Evolutionary conservation across 176 grass and related monocot genomes (phyloP).

Genomic region (Chloris gayana): DNA sequence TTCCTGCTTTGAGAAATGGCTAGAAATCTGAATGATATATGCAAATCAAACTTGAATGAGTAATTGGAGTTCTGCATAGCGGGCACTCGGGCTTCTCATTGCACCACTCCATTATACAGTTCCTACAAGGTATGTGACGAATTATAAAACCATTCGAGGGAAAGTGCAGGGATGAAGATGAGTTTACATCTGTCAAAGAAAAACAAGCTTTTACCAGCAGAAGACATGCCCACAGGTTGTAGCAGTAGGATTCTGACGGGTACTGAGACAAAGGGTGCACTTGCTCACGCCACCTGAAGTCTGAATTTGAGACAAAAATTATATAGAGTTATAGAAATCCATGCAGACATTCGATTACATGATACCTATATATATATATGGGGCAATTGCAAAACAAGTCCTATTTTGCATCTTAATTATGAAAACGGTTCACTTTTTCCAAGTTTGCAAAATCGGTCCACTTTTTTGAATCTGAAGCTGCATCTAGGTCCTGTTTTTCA

Average conservation of each 20-base stretch:
- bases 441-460: no score
- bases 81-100: conserved; percentile 98
- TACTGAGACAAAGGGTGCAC: conserved; percentile 93
- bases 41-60: conserved; percentile 92
- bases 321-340: background rate
- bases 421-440: no score
- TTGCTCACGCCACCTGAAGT: conserved; percentile 67
- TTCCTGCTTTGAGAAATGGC: conserved; percentile 1
- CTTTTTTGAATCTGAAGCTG: no score
- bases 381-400: no score
- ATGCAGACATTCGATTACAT: background rate
- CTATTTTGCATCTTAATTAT: no score
- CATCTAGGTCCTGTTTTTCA: no score
- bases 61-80: conserved; percentile 83
- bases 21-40: conserved; percentile 99
- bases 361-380: background rate
- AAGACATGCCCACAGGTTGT: conserved; percentile 97
- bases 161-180: background rate
- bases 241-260: conserved; percentile 84
- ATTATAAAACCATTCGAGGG: conserved; percentile 5
- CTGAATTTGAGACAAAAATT: conserved; percentile 51
- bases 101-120: conserved; percentile 99
- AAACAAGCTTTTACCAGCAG: conserved; percentile 72
- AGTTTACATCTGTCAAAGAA: background rate
- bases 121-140: conserved; percentile 61